Percentiles rank a stretch among this genome's conserved stretches.
These are phyloP conservation scores for Hanseniaspora vineae DNA, from an alignment of 805 yeast species.

Conservation along the genomic window DNA sequence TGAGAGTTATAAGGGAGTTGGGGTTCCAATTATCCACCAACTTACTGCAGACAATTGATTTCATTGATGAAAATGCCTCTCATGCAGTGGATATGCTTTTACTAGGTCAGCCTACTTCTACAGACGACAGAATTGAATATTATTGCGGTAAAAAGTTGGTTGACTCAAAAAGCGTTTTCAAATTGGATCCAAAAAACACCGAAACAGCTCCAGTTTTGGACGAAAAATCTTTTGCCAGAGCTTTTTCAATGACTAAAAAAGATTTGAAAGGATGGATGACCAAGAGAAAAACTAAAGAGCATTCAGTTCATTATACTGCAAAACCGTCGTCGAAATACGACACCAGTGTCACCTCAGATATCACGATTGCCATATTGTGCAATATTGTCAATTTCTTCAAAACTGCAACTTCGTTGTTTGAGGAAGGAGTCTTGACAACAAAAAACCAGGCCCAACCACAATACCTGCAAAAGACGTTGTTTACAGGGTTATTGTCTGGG, in stretches of 20 bases:
- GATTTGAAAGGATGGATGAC: neutral
- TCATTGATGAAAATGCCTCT: conserved; percentile 15
- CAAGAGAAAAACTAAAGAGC: neutral
- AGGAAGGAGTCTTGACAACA: neutral
- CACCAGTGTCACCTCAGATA: neutral
- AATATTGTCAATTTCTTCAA: neutral
- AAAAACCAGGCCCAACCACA: neutral
- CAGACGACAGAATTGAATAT: conserved; percentile 1
- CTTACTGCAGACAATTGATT: conserved; percentile 13
- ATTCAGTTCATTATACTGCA: neutral
- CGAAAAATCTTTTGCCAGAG: neutral
- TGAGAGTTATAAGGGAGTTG: conserved; percentile 22
- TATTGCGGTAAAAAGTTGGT: conserved; percentile 1
- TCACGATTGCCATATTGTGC: neutral
- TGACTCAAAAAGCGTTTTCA: neutral
- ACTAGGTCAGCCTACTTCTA: conserved; percentile 14
- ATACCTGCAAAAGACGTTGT: conserved; percentile 6
- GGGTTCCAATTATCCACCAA: conserved; percentile 17
- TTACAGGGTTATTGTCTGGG: conserved; percentile 25
- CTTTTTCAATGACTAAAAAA: neutral
- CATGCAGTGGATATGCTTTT: conserved; percentile 16
- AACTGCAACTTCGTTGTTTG: neutral
- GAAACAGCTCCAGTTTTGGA: neutral
- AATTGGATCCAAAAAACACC: too few relatives aligned
- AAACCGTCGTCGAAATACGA: neutral